These are phyloP conservation scores for Crithidia thermophila DNA, from an alignment of 208 protist species.

Conservation along the genomic window DNA sequence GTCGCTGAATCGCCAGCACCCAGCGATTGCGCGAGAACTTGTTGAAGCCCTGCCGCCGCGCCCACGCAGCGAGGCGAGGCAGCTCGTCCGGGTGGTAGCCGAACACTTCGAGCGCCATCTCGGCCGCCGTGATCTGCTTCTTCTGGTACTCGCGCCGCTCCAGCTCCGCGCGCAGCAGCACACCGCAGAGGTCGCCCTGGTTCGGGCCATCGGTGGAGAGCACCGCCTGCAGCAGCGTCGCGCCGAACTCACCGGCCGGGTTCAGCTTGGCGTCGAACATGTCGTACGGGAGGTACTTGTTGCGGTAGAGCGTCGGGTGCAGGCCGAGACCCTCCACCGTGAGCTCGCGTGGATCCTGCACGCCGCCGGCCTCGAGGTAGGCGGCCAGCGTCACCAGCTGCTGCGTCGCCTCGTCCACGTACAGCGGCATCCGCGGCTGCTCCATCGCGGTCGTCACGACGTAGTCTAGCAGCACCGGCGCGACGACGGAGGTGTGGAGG, in stretches of 20 bases:
- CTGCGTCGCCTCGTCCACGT: conserved; percentile 35
- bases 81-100: conserved; percentile 80
- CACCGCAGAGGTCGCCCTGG: conserved; percentile 78
- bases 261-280: conserved; percentile 76
- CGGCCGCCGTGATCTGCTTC: conserved; percentile 60
- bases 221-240: conserved; percentile 75
- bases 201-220: conserved; percentile 74
- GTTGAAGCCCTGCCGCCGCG: conserved; percentile 85
- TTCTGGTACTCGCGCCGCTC: conserved; percentile 77
- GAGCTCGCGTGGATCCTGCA: conserved; percentile 66
- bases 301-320: conserved; percentile 81
- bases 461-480: conserved; percentile 75
- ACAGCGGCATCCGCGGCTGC: conserved; percentile 66
- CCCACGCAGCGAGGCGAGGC: conserved; percentile 71
- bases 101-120: conserved; percentile 73
- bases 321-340: conserved; percentile 89
- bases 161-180: conserved; percentile 78
- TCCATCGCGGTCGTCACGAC: conserved; percentile 67
- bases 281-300: conserved; percentile 87
- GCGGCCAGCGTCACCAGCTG: conserved; percentile 52
- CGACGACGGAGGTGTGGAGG: conserved; percentile 61
- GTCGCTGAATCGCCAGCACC: conserved; percentile 59
- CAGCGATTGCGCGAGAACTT: conserved; percentile 78
- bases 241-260: conserved; percentile 68
- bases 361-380: conserved; percentile 63